Base-by-base conservation (phyloP, 139 green algal species). In the Spirogloea muscicola region DNA sequence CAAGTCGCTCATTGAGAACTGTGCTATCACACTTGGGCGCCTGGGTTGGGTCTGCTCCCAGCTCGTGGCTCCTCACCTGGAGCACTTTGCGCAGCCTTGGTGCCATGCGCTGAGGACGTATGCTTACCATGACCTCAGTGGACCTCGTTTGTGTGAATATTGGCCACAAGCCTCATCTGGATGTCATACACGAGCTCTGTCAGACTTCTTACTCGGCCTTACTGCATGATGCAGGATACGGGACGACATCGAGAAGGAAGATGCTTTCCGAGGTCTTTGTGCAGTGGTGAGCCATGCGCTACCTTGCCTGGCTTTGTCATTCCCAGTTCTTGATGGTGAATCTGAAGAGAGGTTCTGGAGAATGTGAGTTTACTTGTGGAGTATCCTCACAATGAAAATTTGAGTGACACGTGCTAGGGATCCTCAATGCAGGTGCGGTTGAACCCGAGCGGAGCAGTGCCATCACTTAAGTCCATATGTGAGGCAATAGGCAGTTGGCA, bases 171-270 rank as follows among this genome's bases (percentile, higher is more conserved):
- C n/a, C n/a, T n/a, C n/a, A n/a, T n/a, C n/a, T n/a, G n/a, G n/a
- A n/a, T n/a, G n/a, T n/a, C n/a, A n/a, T n/a, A n/a, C n/a, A n/a
- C n/a, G n/a, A n/a, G n/a, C n/a, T n/a, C n/a, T n/a, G n/a, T n/a
- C n/a, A n/a, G n/a, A n/a, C n/a, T n/a, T n/a, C 13, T 52, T 52
- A 16, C 16, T 16, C 16, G 16, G 13, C 44, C 16, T 52, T 52
- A 27, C 44, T 16, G 13, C 44, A 52, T 52, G 13, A 13, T 16
- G 66, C 74, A 82, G 81, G 36, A 83, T 98, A 5, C 74, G 91
- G 5, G 93, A 98, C 74, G 93, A 92, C 58, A 69, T 90, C 0
- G 93, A 98, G 82, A 98, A 98, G 88, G 92, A 97, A 82, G 85
- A 95, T 33, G 91, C 89, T 0, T 96, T 96, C 80, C 52, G 87